Percentiles rank a stretch among this genome's conserved stretches.
phyloP scores from a whole-genome alignment of 2,329 filamentous ascomycete genomes.

The Clonostachys rhizophaga region DNA sequence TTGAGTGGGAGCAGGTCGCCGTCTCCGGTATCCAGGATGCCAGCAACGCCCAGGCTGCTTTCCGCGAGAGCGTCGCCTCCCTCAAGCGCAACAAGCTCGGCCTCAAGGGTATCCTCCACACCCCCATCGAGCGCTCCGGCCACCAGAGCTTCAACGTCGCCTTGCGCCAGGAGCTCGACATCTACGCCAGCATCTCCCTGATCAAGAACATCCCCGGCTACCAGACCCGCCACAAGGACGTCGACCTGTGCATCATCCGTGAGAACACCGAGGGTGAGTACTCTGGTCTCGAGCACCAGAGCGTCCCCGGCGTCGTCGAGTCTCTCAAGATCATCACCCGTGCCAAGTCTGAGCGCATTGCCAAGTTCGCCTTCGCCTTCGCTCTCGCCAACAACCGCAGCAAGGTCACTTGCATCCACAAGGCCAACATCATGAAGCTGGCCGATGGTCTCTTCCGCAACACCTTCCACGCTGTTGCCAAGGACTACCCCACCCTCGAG shows the following conservation, averaged over 20 bases:
- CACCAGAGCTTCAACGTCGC: slow-evolving; percentile 99
- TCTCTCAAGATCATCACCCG: slow-evolving; percentile 99
- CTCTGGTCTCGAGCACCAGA: slow-evolving; percentile 98
- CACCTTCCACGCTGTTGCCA: slow-evolving; percentile 89
- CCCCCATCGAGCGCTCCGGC: slow-evolving; percentile 90
- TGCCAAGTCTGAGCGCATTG: slow-evolving; percentile 97
- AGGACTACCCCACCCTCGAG: slow-evolving; percentile 94
- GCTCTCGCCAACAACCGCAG: slow-evolving; percentile 97
- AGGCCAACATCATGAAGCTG: slow-evolving; percentile 99
- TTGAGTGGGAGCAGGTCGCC: slow-evolving; percentile 98
- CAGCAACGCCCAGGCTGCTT: slow-evolving; percentile 85
- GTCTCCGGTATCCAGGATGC: slow-evolving; percentile 86
- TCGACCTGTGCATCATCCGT: slow-evolving; percentile 98
- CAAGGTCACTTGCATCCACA: slow-evolving; percentile 99
- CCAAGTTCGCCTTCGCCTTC: slow-evolving; percentile 97
- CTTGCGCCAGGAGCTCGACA: slow-evolving; percentile 97
- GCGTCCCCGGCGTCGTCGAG: slow-evolving; percentile 92
- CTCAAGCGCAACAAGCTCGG: slow-evolving; percentile 98
- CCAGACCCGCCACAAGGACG: slow-evolving; percentile 92
- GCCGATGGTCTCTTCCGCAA: slow-evolving; percentile 98
- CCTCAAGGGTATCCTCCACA: slow-evolving; percentile 98
- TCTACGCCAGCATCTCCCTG: slow-evolving; percentile 95
- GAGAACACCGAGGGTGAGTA: slow-evolving; percentile 99
- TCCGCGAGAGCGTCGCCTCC: slow-evolving; percentile 91
- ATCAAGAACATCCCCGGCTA: slow-evolving; percentile 99